Percentiles rank a stretch among this genome's conserved stretches.
phyloP scores from a whole-genome alignment of 2,329 filamentous ascomycete species.

The Cladorrhinum sp. region DNA sequence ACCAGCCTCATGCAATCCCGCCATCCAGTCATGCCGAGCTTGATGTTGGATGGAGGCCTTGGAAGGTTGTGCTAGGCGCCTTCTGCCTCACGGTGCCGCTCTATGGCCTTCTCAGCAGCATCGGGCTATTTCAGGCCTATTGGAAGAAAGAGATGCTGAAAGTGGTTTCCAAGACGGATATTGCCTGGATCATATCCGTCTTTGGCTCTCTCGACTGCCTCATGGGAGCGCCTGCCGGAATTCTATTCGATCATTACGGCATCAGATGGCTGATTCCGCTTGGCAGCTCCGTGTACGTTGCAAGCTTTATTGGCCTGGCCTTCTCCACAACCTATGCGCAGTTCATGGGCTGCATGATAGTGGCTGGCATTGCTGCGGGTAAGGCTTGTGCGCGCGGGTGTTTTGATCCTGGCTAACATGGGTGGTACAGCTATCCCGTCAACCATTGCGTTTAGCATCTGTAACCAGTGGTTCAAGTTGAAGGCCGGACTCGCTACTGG shows the following conservation, averaged over 20 bases:
- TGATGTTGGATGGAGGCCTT: slow-evolving; percentile 22
- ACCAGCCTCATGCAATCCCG: not conserved
- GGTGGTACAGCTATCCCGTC: slow-evolving; percentile 25
- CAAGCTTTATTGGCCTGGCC: slow-evolving; percentile 29
- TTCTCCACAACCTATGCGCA: slow-evolving; percentile 29
- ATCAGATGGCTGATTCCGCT: slow-evolving; percentile 21
- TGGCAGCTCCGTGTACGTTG: slow-evolving; percentile 25
- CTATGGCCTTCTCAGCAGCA: slow-evolving; percentile 30
- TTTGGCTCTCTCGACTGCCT: slow-evolving; percentile 31
- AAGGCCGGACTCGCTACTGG: slow-evolving; percentile 26
- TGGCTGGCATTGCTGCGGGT: slow-evolving; percentile 30
- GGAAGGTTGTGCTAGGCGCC: slow-evolving; percentile 25
- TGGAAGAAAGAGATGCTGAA: slow-evolving; percentile 28
- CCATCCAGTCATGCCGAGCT: slow-evolving; percentile 3
- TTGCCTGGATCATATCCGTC: slow-evolving; percentile 32
- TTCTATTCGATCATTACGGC: slow-evolving; percentile 28
- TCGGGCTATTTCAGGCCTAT: slow-evolving; percentile 32
- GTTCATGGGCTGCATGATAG: slow-evolving; percentile 31
- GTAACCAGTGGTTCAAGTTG: slow-evolving; percentile 29
- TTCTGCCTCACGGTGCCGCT: slow-evolving; percentile 28
- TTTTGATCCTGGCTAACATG: not conserved
- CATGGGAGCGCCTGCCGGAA: slow-evolving; percentile 24
- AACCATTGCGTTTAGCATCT: slow-evolving; percentile 28
- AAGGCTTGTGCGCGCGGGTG: not conserved
- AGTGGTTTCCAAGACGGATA: slow-evolving; percentile 17